These are phyloP conservation scores for Starmera caribaea DNA, from an alignment of 805 yeast species.

Conservation along the genomic window DNA sequence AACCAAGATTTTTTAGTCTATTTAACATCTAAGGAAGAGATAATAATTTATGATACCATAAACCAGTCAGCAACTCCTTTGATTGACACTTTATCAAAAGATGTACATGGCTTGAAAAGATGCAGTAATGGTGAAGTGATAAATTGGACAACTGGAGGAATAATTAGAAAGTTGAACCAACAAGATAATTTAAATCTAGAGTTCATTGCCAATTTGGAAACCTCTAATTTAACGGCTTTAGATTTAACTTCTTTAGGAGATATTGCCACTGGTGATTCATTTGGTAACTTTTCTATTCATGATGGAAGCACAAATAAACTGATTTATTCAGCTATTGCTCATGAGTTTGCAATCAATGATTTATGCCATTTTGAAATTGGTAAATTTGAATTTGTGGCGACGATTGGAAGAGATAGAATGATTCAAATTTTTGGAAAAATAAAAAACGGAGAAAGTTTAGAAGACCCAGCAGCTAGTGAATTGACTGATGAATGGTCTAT, in stretches of 20 bases:
- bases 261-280: slow-evolving; percentile 38
- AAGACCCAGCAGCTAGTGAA: slow-evolving; percentile 9
- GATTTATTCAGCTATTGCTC: slow-evolving; percentile 31
- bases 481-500: slow-evolving; percentile 34
- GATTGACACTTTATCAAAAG: slow-evolving; percentile 27
- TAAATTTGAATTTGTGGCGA: slow-evolving; percentile 24
- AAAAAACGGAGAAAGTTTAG: background rate
- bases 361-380: slow-evolving; percentile 25
- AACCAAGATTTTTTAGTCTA: slow-evolving; percentile 20
- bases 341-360: slow-evolving; percentile 42
- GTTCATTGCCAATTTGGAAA: slow-evolving; percentile 4
- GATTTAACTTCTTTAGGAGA: slow-evolving; percentile 22
- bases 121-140: slow-evolving; percentile 21
- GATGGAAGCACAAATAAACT: slow-evolving; percentile 7
- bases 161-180: slow-evolving; percentile 18
- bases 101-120: slow-evolving; percentile 29
- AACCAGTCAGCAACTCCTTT: slow-evolving; percentile 11
- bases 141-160: slow-evolving; percentile 35
- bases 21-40: slow-evolving; percentile 28
- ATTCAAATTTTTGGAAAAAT: slow-evolving; percentile 38
- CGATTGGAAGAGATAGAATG: slow-evolving; percentile 54
- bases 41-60: slow-evolving; percentile 19
- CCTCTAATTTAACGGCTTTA: slow-evolving; percentile 22
- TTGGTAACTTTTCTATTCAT: slow-evolving; percentile 28
- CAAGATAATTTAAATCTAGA: slow-evolving; percentile 8